phyloP scores from a whole-genome alignment of 345 rosid species.

The Pugionium cornutum region DNA sequence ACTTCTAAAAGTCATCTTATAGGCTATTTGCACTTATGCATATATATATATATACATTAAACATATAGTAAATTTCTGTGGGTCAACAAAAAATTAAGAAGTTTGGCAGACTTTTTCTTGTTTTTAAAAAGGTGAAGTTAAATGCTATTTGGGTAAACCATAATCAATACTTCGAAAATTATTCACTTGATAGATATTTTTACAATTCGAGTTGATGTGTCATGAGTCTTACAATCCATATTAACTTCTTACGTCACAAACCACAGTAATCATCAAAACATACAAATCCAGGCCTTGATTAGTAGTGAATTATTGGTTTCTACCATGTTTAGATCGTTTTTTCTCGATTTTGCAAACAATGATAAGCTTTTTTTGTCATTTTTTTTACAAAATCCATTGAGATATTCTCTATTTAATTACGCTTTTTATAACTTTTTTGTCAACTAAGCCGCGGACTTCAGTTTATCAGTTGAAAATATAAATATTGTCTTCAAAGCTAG shows the following conservation, averaged over 20 bases:
- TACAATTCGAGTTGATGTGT: not conserved
- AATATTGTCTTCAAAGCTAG: not conserved
- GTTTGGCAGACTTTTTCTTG: slow-evolving; percentile 33
- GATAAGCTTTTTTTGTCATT: no score
- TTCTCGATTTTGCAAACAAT: no score
- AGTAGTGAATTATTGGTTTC: no score
- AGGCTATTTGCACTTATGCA: not conserved
- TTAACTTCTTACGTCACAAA: not conserved
- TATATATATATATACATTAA: not conserved
- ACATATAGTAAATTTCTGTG: slow-evolving; percentile 9
- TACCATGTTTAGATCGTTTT: no score
- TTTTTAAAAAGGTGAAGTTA: slow-evolving; percentile 2
- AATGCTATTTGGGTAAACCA: not conserved
- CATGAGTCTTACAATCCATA: slow-evolving; percentile 9
- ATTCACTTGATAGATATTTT: slow-evolving; percentile 14
- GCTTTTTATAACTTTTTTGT: not conserved
- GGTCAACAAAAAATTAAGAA: slow-evolving; percentile 9
- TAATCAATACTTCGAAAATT: not conserved
- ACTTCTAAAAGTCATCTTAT: slow-evolving; percentile 38
- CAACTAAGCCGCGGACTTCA: no score
- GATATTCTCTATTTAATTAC: no score
- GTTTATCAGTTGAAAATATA: not conserved
- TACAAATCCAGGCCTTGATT: not conserved
- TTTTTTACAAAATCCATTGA: no score
- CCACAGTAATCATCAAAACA: slow-evolving; percentile 10